Conservation (phyloP, 148 eudicot species). For the Euryodendron excelsum region DNA sequence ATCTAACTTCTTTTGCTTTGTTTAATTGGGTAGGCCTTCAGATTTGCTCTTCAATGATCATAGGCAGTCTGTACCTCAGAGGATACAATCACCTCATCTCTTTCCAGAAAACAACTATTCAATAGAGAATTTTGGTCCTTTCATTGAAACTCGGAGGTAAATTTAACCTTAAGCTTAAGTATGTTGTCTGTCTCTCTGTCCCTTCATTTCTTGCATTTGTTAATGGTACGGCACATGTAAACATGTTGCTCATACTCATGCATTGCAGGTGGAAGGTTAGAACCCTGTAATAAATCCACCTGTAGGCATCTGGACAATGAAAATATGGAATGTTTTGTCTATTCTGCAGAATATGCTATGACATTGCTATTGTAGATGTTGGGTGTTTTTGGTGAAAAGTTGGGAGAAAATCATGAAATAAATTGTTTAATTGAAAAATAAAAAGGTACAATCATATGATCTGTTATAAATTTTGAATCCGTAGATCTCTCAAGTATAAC, state of each 20-base stretch:
- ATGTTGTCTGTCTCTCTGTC: too few relatives aligned
- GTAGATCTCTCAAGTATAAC: background rate
- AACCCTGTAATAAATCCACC: background rate
- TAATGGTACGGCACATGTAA: background rate
- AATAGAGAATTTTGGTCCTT: constrained; percentile 9
- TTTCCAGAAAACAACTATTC: constrained; percentile 20
- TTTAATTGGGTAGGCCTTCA: constrained; percentile 18
- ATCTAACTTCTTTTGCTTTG: constrained; percentile 10
- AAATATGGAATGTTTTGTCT: background rate
- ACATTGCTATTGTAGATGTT: background rate
- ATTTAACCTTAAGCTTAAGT: background rate
- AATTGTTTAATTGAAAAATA: background rate
- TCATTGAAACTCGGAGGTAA: constrained; percentile 25
- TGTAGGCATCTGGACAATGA: background rate
- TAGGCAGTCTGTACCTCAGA: constrained; percentile 21
- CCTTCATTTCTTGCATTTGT: too few relatives aligned
- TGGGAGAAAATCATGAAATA: background rate
- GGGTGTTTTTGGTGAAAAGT: background rate
- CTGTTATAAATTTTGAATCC: background rate
- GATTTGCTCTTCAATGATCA: constrained; percentile 21
- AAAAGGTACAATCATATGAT: background rate
- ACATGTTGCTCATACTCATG: background rate
- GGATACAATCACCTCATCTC: constrained; percentile 19
- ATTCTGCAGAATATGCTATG: background rate
- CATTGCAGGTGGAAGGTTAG: background rate